Evolutionary conservation across 2,329 filamentous ascomycete genomes (phyloP).

Genomic region (Chaetomium strumarium): DNA sequence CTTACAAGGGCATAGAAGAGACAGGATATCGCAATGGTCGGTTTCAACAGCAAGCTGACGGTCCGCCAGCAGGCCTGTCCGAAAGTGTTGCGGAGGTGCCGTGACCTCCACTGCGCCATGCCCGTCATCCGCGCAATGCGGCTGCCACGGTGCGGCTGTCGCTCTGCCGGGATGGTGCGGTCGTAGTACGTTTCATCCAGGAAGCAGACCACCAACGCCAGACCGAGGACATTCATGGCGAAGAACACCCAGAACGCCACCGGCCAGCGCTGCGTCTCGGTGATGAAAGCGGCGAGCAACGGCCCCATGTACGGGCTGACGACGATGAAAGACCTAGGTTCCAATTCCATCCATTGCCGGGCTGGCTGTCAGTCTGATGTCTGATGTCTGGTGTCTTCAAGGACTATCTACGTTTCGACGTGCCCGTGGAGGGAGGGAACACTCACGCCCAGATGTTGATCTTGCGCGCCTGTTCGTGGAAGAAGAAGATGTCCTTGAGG

Average conservation of each 20-base stretch:
- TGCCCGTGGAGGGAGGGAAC: background rate
- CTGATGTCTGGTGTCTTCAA: background rate
- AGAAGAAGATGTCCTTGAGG: conserved; percentile 55
- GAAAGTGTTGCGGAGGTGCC: conserved; percentile 36
- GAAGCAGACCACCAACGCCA: conserved; percentile 37
- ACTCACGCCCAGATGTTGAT: conserved; percentile 43
- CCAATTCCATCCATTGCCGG: too few relatives aligned
- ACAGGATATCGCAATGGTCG: conserved; percentile 32
- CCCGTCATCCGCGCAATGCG: conserved; percentile 29
- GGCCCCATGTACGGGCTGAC: conserved; percentile 41
- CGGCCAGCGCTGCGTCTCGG: conserved; percentile 40
- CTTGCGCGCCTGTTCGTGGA: conserved; percentile 49
- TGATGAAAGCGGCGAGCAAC: conserved; percentile 43
- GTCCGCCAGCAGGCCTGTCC: conserved; percentile 35
- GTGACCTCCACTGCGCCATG: conserved; percentile 31
- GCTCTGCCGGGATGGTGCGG: conserved; percentile 32
- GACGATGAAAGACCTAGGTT: conserved; percentile 35
- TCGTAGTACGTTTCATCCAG: conserved; percentile 47
- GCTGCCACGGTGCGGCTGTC: conserved; percentile 33
- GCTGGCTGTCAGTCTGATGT: too few relatives aligned
- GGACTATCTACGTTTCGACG: too few relatives aligned
- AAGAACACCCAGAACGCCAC: conserved; percentile 44
- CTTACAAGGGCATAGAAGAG: conserved; percentile 33
- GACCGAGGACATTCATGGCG: conserved; percentile 32
- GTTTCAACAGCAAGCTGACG: conserved; percentile 35